Conservation (phyloP, 1,284 basidiomycete genomes). For the Austroboletus niveus region DNA sequence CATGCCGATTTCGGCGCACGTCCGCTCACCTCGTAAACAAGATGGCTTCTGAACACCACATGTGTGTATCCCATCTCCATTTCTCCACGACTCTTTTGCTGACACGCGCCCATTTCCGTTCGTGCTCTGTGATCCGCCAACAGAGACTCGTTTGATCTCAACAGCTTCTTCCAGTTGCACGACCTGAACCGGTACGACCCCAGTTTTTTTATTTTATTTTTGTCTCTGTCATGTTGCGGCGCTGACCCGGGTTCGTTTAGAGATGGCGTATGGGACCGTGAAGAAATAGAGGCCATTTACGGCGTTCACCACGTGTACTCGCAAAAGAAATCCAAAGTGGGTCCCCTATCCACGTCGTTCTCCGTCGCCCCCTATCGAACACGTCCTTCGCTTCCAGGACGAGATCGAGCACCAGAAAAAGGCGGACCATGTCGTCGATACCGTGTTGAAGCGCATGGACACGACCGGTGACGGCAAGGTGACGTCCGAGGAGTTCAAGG, state of each 20-base stretch:
- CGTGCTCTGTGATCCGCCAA: background rate
- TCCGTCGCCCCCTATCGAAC: background rate
- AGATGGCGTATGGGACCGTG: slow-evolving; percentile 71
- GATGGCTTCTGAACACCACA: slow-evolving; percentile 86
- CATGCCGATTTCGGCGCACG: slow-evolving; percentile 6
- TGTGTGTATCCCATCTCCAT: slow-evolving; percentile 45
- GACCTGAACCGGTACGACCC: slow-evolving; percentile 75
- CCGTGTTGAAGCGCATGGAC: slow-evolving; percentile 78
- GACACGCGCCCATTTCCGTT: slow-evolving; percentile 2
- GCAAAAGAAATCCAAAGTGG: slow-evolving; percentile 77
- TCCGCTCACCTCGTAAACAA: slow-evolving; percentile 29
- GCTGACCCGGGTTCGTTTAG: slow-evolving; percentile 33
- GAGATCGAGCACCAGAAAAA: slow-evolving; percentile 83
- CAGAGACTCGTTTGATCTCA: slow-evolving; percentile 76
- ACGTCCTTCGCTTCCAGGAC: slow-evolving; percentile 41
- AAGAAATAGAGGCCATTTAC: slow-evolving; percentile 89
- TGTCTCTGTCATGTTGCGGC: background rate
- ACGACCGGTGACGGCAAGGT: slow-evolving; percentile 78
- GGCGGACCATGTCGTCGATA: slow-evolving; percentile 77
- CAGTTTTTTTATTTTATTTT: background rate
- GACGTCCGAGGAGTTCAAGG: slow-evolving; percentile 77
- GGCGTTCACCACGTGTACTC: slow-evolving; percentile 96
- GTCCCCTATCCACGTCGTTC: background rate
- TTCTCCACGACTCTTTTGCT: background rate
- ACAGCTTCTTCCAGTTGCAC: slow-evolving; percentile 86